These are phyloP conservation scores for Populus simonii DNA, from an alignment of 345 rosid genomes.

Conservation along the genomic window DNA sequence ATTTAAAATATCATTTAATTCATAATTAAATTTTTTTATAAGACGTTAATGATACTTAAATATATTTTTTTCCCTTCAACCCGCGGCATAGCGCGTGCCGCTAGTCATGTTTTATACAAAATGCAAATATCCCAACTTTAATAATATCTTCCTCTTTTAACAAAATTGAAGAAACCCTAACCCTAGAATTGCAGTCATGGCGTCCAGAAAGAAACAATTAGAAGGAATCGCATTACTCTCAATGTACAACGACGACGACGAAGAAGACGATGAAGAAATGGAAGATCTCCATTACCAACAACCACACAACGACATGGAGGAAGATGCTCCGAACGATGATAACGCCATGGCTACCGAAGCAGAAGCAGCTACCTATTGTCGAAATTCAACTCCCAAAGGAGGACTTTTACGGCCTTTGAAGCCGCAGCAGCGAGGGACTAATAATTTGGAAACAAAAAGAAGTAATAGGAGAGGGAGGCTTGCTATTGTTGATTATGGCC, in stretches of 20 bases:
- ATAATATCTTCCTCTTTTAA: not conserved
- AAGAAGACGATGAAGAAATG: slow-evolving; percentile 86
- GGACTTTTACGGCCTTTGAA: not conserved
- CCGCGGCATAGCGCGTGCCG: no score
- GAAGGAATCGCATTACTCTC: slow-evolving; percentile 87
- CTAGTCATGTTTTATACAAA: no score
- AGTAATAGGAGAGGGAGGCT: slow-evolving; percentile 36
- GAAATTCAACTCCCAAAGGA: slow-evolving; percentile 3
- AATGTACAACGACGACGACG: slow-evolving; percentile 77
- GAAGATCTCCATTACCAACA: slow-evolving; percentile 49
- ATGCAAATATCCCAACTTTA: not conserved
- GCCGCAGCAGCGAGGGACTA: slow-evolving; percentile 20
- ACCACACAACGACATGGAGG: slow-evolving; percentile 28
- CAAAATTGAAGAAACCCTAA: slow-evolving; percentile 9
- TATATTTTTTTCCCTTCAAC: no score
- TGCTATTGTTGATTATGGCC: slow-evolving; percentile 64
- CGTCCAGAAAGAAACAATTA: slow-evolving; percentile 56
- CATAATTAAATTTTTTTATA: no score
- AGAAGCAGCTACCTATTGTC: not conserved
- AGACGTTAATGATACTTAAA: no score
- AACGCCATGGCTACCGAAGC: slow-evolving; percentile 17
- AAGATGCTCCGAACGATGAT: slow-evolving; percentile 24
- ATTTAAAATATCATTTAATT: no score
- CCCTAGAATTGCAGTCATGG: slow-evolving; percentile 39
- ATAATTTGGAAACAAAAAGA: slow-evolving; percentile 23